These are phyloP conservation scores for Ophiostoma angusticollis DNA, from an alignment of 2,329 filamentous ascomycete species.

Conservation along the genomic window DNA sequence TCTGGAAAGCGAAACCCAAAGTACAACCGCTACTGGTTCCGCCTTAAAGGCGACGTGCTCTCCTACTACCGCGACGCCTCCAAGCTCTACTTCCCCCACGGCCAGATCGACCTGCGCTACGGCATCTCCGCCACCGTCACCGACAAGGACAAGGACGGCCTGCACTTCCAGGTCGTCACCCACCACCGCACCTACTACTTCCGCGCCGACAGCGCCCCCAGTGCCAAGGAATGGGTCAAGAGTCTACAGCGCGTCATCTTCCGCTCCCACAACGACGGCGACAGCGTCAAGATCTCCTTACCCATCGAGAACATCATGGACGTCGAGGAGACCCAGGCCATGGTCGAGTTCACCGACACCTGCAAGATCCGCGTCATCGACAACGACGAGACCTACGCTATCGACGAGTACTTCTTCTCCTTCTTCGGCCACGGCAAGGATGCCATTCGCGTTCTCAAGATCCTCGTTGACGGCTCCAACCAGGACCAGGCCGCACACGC, in stretches of 20 bases:
- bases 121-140: slow-evolving; percentile 73
- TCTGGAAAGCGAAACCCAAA: slow-evolving; percentile 77
- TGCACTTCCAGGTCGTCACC: slow-evolving; percentile 70
- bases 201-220: slow-evolving; percentile 72
- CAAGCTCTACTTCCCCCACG: slow-evolving; percentile 81
- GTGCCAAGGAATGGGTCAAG: slow-evolving; percentile 94
- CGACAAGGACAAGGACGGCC: slow-evolving; percentile 52
- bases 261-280: slow-evolving; percentile 86
- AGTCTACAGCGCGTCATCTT: slow-evolving; percentile 90
- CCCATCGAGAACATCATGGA: slow-evolving; percentile 84
- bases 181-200: slow-evolving; percentile 77
- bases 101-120: slow-evolving; percentile 84
- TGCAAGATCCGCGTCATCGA: slow-evolving; percentile 89
- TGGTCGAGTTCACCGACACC: slow-evolving; percentile 85
- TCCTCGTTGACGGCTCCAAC: slow-evolving; percentile 54
- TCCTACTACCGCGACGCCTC: slow-evolving; percentile 78
- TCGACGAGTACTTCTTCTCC: slow-evolving; percentile 98
- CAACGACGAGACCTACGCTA: slow-evolving; percentile 84
- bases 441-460: slow-evolving; percentile 64
- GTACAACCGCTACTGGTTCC: slow-evolving; percentile 87
- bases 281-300: slow-evolving; percentile 90
- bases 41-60: slow-evolving; percentile 79
- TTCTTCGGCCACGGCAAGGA: slow-evolving; percentile 83
- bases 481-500: slow-evolving; percentile 20
- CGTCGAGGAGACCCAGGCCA: slow-evolving; percentile 70